Conservation (phyloP, 768 basidiomycete genomes). For the Trametes gibbosa region DNA sequence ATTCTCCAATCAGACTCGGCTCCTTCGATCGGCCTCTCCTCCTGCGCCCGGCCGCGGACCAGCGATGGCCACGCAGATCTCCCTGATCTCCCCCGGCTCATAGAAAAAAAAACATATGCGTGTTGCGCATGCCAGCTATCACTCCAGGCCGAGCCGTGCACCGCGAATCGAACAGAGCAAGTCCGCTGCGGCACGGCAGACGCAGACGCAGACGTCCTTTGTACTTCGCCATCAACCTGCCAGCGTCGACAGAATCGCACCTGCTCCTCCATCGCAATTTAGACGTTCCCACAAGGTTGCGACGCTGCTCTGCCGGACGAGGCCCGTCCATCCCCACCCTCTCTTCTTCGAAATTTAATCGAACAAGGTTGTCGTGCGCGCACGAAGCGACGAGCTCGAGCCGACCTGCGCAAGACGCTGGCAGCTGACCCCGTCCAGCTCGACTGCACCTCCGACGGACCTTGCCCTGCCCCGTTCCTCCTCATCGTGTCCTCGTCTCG, state of each 20-base stretch:
- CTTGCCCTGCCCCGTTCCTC: conserved; percentile 10
- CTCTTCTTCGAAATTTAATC: background rate
- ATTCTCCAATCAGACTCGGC: conserved; percentile 22
- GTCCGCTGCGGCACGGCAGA: background rate
- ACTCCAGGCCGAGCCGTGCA: too few relatives aligned
- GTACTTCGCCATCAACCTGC: conserved; percentile 8
- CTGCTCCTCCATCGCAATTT: conserved; percentile 1
- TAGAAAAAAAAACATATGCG: background rate
- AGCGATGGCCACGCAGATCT: conserved; percentile 4
- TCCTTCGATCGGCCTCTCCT: conserved; percentile 16
- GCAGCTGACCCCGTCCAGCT: background rate
- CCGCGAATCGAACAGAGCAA: background rate
- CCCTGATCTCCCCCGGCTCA: conserved; percentile 8
- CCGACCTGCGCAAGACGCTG: background rate
- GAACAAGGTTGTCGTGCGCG: background rate
- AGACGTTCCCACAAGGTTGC: conserved; percentile 14
- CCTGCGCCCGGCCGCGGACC: conserved; percentile 3
- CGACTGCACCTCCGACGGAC: background rate
- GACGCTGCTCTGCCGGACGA: background rate
- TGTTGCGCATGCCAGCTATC: too few relatives aligned
- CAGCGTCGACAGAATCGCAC: background rate
- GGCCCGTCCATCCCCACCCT: background rate
- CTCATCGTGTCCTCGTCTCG: conserved; percentile 7
- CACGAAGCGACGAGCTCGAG: background rate
- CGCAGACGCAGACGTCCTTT: conserved; percentile 2